These are phyloP conservation scores for Sanghuangporus sanghuang DNA, from an alignment of 1,284 basidiomycete genomes.

Conservation along the genomic window DNA sequence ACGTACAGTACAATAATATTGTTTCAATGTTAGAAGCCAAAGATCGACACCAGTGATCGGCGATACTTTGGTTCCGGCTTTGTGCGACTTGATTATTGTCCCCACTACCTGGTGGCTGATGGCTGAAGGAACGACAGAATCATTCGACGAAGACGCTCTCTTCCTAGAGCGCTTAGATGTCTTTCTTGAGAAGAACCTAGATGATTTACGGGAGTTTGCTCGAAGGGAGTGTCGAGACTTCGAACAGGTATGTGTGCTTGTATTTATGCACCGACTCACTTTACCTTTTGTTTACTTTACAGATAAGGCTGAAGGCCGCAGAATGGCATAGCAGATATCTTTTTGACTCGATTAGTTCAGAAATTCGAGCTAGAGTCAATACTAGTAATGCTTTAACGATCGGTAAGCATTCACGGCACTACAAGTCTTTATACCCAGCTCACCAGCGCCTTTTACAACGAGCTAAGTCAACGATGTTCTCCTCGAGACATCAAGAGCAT, in stretches of 20 bases:
- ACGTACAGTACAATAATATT: too few relatives aligned
- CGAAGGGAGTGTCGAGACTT: constrained; percentile 51
- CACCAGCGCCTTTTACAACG: background rate
- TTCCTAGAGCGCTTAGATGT: constrained; percentile 57
- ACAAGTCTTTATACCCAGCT: background rate
- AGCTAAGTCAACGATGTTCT: constrained; percentile 40
- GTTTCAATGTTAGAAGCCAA: too few relatives aligned
- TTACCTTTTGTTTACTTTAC: constrained; percentile 17
- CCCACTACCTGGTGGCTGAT: background rate
- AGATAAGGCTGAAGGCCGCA: constrained; percentile 50
- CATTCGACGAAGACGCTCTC: constrained; percentile 35
- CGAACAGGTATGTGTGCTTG: constrained; percentile 44
- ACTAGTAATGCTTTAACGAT: background rate
- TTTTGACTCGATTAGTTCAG: constrained; percentile 27
- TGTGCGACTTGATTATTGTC: too few relatives aligned
- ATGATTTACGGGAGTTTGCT: constrained; percentile 54
- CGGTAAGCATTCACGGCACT: background rate
- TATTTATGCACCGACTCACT: background rate
- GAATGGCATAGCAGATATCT: constrained; percentile 54
- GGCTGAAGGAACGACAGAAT: background rate
- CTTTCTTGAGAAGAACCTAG: constrained; percentile 50
- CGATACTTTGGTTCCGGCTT: too few relatives aligned
- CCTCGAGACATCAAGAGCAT: constrained; percentile 39
- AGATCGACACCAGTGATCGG: too few relatives aligned
- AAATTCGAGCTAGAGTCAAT: background rate